phyloP scores from a whole-genome alignment of 352 stramenopile species.

The Blastocystis sp. region DNA sequence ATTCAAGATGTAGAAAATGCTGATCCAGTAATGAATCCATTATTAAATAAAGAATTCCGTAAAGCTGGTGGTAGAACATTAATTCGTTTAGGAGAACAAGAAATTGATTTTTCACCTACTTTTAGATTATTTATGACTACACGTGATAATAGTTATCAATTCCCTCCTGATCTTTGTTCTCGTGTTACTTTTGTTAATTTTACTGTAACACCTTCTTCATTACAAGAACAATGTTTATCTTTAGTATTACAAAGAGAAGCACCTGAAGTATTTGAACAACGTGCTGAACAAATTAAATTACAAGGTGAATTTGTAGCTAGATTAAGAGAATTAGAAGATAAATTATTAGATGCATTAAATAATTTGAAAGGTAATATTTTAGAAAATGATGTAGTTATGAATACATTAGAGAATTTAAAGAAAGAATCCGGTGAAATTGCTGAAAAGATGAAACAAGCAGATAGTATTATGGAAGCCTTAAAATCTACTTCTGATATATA shows the following conservation, averaged over 20 bases:
- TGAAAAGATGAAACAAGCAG: slow-evolving; percentile 59
- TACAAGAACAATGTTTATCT: slow-evolving; percentile 82
- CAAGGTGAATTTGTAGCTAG: slow-evolving; percentile 88
- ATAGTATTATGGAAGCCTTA: slow-evolving; percentile 60
- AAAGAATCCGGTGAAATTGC: slow-evolving; percentile 82
- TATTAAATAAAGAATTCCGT: slow-evolving; percentile 95
- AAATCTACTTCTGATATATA: slow-evolving; percentile 75
- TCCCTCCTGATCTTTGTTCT: slow-evolving; percentile 93
- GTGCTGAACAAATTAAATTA: slow-evolving; percentile 78
- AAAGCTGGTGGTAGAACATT: slow-evolving; percentile 85
- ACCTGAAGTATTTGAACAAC: slow-evolving; percentile 84
- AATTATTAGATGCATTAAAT: slow-evolving; percentile 90
- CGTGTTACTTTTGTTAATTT: slow-evolving; percentile 98
- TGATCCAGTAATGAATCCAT: slow-evolving; percentile 96
- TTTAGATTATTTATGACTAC: slow-evolving; percentile 96
- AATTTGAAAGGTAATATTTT: slow-evolving; percentile 93
- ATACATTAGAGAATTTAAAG: slow-evolving; percentile 93
- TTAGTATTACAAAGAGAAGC: slow-evolving; percentile 81
- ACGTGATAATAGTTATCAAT: slow-evolving; percentile 78
- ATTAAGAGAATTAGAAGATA: slow-evolving; percentile 85
- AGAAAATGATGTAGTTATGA: slow-evolving; percentile 89
- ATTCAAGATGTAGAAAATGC: slow-evolving; percentile 93
- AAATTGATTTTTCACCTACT: slow-evolving; percentile 96
- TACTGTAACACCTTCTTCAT: slow-evolving; percentile 86
- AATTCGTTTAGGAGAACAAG: slow-evolving; percentile 85